Base-by-base conservation (phyloP, 805 yeast species). In the Nakazawaea peltata region DNA sequence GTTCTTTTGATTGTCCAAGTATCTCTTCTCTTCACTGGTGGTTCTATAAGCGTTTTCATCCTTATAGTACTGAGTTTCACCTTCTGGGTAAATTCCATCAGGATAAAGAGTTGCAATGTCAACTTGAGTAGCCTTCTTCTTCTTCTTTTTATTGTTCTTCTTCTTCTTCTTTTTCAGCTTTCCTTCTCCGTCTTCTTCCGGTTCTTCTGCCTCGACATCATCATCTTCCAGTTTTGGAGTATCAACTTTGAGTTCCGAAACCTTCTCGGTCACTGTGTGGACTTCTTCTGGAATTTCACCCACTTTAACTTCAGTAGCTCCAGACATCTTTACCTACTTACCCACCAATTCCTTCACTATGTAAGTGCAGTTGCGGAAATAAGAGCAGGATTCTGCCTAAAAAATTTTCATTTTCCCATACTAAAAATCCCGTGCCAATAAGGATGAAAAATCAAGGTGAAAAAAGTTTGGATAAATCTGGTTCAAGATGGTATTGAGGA, bases 21-120 rank as follows among this genome's bases (percentile, higher is more conserved):
- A 80, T 45, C 96, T 67, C 56, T 77, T 73, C 53, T 92, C 98
- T 51, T 85, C 97, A 44, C 77, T 78, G 0, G 96, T 86, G 18
- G 83, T 73, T 44, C 98, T 72, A 51, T 74, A 73, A 35, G 74
- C 58, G 51, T 77, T 77, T 38, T 81, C 86, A 41, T 73, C 71
- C 9, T 74, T 74, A 51, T 88, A 86, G 37, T 86, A 94, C 55
- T 65, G 62, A 79, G 87, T 81, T 60, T 85, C 81, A 34, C 97
- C 96, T 51, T 79, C 92, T 4, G 97, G 96, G 51, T 74, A 88
- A 2, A 64, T 60, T 0, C 77, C 83, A 21, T 75, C 81, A 0
- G 90, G 81, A 56, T 73, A 90, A 34, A 77, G 64, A 28, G 68
- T 63, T 16, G 77, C 73, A 38, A 92, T 78, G 25, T 81, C 78